Evolutionary conservation across 1,284 basidiomycete genomes (phyloP).

Genomic region (Cryptococcus sp.): DNA sequence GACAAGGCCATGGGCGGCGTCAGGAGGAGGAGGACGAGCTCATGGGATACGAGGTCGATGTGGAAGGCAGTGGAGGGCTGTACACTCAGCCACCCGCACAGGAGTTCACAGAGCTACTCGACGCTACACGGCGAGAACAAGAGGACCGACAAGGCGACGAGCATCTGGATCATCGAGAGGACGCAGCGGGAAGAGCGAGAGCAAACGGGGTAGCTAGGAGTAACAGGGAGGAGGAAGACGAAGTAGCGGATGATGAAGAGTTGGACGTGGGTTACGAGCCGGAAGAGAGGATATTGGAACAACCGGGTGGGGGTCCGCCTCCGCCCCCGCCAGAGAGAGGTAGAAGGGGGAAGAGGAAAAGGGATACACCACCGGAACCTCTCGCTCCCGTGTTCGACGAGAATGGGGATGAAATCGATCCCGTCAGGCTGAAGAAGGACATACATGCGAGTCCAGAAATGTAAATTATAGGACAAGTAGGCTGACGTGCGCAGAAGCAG

Average conservation of each 20-base stretch:
- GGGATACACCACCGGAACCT: conserved; percentile 5
- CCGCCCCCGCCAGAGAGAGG: conserved; percentile 1
- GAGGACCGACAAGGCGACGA: not conserved
- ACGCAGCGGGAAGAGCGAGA: not conserved
- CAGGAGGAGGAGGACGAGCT: not conserved
- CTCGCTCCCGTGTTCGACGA: not conserved
- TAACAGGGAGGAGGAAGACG: not conserved
- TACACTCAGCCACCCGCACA: conserved; percentile 12
- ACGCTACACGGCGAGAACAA: conserved; percentile 6
- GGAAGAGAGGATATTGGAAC: not conserved
- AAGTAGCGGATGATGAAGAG: not conserved
- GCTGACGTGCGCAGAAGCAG: conserved; percentile 65
- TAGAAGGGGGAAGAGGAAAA: conserved; percentile 4
- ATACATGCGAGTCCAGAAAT: conserved; percentile 31
- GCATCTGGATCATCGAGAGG: not conserved
- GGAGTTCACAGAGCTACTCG: conserved; percentile 15
- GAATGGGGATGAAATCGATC: conserved; percentile 23
- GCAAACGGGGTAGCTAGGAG: not conserved
- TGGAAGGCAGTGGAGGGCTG: conserved; percentile 14
- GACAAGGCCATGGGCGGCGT: not conserved
- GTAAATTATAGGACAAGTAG: too few relatives aligned
- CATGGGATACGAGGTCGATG: not conserved
- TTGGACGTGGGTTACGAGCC: not conserved
- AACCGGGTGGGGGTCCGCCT: not conserved
- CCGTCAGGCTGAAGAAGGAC: conserved; percentile 38